Evolutionary conservation across 192 early-diverging fungal species (phyloP), one percentile per base, ranked within the genome.

Genomic region (Phycomyces blakesleeanus): DNA sequence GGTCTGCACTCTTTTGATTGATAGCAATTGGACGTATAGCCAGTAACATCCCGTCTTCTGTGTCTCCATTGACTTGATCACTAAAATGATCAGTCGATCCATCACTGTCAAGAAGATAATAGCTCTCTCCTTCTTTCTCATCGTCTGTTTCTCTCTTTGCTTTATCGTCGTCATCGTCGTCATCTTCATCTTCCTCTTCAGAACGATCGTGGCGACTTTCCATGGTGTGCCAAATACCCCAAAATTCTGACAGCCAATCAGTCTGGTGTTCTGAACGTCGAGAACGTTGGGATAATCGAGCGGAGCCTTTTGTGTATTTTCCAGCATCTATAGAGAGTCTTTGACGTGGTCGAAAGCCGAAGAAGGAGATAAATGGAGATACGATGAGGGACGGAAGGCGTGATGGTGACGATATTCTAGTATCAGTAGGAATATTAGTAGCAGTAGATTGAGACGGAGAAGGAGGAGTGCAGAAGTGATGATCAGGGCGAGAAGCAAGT

Each of bases 41-140:
- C n/a, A 63, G 16, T 16, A 63, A 10, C 51, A 63, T 53, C 3
- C 61, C 59, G 10, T 55, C 29, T 18, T 49, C 47, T 0, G 44
- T 22, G 8, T 50, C 44, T 27, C 16, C 15, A 51, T 50, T 27
- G 38, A 21, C n/a, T 7, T 34, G 55, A 39, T 12, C 26, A 5
- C 38, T 56, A 11, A 37, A 34, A 20, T 56, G n/a, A 20, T 37
- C 12, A 4, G 26, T 37, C 1, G 55, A 56, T 29, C 38, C 18
- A 22, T 61, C 59, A 37, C 39, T 29, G 22, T 61, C 59, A n/a
- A 61, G 49, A 14, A 51, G 59, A 61, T 61, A 61, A 61, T 61
- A 61, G 20, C 49, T 42, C 18, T 34, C 29, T 34, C 20, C 41
- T 8, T 59, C 29, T 0, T 11, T 40, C 39, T 41, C 51, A 15